phyloP scores from a whole-genome alignment of 768 basidiomycete species.

The Mycena chlorophos region DNA sequence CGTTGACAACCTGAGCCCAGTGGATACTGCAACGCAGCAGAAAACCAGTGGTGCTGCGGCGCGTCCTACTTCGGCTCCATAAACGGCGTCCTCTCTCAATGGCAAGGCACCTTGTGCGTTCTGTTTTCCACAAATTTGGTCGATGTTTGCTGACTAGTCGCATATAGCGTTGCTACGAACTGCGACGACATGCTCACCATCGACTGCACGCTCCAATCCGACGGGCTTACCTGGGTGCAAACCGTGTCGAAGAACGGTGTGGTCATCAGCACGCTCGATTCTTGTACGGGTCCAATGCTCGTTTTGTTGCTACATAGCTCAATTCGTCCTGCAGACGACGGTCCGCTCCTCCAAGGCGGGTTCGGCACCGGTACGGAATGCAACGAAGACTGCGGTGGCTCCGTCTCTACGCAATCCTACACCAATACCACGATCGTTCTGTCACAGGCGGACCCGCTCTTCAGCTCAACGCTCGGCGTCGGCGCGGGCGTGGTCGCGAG shows the following conservation, averaged over 20 bases:
- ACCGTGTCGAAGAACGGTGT: conserved; percentile 9
- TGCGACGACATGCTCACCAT: background rate
- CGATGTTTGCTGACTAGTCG: too few relatives aligned
- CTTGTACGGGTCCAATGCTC: background rate
- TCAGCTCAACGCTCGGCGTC: conserved; percentile 7
- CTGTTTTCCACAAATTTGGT: too few relatives aligned
- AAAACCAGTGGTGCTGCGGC: conserved; percentile 5
- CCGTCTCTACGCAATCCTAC: conserved; percentile 4
- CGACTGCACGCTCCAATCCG: background rate
- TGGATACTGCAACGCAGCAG: conserved; percentile 1
- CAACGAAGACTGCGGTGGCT: conserved; percentile 10
- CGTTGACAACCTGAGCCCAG: background rate
- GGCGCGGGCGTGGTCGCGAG: conserved; percentile 10
- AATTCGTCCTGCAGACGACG: conserved; percentile 3
- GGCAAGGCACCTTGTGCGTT: background rate
- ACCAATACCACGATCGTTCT: conserved; percentile 15
- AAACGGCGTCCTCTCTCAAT: background rate
- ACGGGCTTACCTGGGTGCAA: conserved; percentile 7
- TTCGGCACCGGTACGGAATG: conserved; percentile 19
- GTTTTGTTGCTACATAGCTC: background rate
- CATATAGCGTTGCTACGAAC: background rate
- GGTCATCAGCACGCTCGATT: conserved; percentile 10
- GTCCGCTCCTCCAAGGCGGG: conserved; percentile 11
- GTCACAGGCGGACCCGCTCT: conserved; percentile 12
- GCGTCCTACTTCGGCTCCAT: conserved; percentile 6